Evolutionary conservation across 2,329 filamentous ascomycete genomes (phyloP).

Genomic region (Colletotrichum simmondsii): DNA sequence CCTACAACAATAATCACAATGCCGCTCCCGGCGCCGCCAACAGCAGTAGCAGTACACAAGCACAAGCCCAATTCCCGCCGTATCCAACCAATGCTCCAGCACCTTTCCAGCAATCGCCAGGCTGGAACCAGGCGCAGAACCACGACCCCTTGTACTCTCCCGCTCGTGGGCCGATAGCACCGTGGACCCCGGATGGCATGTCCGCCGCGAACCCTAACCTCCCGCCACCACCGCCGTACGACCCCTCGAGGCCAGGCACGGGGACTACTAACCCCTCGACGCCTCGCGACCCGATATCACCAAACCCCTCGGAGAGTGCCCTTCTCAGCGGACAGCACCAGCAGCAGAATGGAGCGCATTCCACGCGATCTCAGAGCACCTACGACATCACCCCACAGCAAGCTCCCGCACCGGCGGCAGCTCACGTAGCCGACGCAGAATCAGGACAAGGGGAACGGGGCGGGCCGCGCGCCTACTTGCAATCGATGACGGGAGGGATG

Average conservation of each 20-base stretch:
- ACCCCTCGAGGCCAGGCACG: constrained; percentile 14
- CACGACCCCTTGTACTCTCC: constrained; percentile 23
- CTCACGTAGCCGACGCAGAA: background rate
- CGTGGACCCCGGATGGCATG: constrained; percentile 34
- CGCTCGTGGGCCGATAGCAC: constrained; percentile 3
- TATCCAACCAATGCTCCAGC: constrained; percentile 15
- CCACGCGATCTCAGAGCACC: background rate
- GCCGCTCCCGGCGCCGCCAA: background rate
- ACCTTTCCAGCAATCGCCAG: background rate
- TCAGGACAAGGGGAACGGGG: background rate
- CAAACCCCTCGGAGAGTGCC: constrained; percentile 14
- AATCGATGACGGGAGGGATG: constrained; percentile 33
- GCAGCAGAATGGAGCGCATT: constrained; percentile 2
- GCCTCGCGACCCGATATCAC: constrained; percentile 14
- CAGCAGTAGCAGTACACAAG: background rate
- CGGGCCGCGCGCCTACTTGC: constrained; percentile 13
- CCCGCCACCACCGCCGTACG: constrained; percentile 35
- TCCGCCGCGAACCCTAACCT: constrained; percentile 35
- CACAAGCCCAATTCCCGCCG: background rate
- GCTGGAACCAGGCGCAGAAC: constrained; percentile 2
- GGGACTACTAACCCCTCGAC: constrained; percentile 13
- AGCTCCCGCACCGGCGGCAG: constrained; percentile 12
- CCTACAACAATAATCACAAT: constrained; percentile 5
- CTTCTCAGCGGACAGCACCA: constrained; percentile 19
- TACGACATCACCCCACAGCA: background rate